phyloP scores from a whole-genome alignment of 2,329 filamentous ascomycete species.

The Pseudocercospora fuligena region DNA sequence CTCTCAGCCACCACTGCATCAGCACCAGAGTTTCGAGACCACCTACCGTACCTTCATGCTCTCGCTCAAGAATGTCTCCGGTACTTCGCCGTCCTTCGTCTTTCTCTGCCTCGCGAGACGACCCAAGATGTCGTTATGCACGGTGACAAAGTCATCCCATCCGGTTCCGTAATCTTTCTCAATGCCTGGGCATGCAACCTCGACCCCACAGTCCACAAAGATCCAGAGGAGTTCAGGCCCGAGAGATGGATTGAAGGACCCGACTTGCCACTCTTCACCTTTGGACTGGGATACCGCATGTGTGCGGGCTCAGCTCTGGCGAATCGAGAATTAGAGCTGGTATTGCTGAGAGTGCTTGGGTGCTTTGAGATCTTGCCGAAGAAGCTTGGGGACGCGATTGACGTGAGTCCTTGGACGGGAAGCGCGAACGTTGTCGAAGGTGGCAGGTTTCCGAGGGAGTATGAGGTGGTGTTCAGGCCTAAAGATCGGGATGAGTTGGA shows the following conservation, averaged over 20 bases:
- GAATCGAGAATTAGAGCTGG: slow-evolving; percentile 67
- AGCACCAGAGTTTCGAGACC: slow-evolving; percentile 50
- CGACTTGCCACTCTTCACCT: slow-evolving; percentile 58
- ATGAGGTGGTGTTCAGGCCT: slow-evolving; percentile 48
- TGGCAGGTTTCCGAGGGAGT: slow-evolving; percentile 61
- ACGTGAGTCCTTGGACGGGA: slow-evolving; percentile 63
- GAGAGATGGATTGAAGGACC: slow-evolving; percentile 63
- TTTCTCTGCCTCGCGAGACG: slow-evolving; percentile 65
- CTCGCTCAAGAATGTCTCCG: slow-evolving; percentile 66
- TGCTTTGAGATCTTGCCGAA: slow-evolving; percentile 60
- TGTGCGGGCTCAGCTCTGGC: slow-evolving; percentile 67
- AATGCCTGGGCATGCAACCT: slow-evolving; percentile 73
- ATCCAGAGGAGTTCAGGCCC: slow-evolving; percentile 62
- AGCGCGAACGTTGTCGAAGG: slow-evolving; percentile 60
- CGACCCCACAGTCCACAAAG: slow-evolving; percentile 46
- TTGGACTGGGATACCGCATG: slow-evolving; percentile 70
- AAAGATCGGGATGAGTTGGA: slow-evolving; percentile 39
- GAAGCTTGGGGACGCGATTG: slow-evolving; percentile 55
- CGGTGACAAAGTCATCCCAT: slow-evolving; percentile 60
- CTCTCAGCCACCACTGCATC: neutral
- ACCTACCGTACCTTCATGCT: slow-evolving; percentile 67
- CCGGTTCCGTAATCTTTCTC: slow-evolving; percentile 66
- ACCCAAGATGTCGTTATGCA: slow-evolving; percentile 64
- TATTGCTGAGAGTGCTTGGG: slow-evolving; percentile 65
- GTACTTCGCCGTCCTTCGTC: slow-evolving; percentile 66